Evolutionary conservation across 208 protist species (phyloP), one percentile per base, ranked within the genome.

Genomic region (Phytomonas sp.): DNA sequence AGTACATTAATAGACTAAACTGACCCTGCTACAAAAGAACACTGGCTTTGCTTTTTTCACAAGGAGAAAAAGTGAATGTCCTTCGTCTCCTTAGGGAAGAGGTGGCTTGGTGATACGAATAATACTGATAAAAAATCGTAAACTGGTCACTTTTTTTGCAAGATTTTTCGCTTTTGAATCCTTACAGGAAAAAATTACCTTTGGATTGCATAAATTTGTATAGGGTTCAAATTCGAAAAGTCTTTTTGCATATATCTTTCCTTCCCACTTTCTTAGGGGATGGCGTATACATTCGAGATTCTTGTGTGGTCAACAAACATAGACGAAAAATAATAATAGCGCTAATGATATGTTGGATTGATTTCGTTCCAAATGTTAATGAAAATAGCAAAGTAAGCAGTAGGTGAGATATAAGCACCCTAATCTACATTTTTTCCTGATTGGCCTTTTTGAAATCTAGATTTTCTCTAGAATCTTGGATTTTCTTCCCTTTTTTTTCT

Each of bases 381-480:
- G 33, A 59, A 29, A 61, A 70, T 19, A 70, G n/a, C 31, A 67
- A 74, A n/a, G 16, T 16, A 36, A 63, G 42, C 4, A 63, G 42
- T 12, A 8, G 23, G 40, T 52, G 40, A 67, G 62, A 60, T 59
- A 19, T 66, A 34, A 30, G 60, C 64, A 16, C 32, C 32, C 16
- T 42, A 29, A n/a, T 68, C 42, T 40, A 29, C 42, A 31, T 64
- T 29, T 67, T 69, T 42, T 31, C 49, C 23, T 42, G 10, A 31
- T 61, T 49, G 59, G 26, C 29, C 32, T 70, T 52, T 60, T 71
- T 60, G 52, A 31, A 36, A 36, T 49, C 32, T 36, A 42, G 10
- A 30, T 40, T 73, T n/a, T 30, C 63, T 60, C 34, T 66, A 49
- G 52, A 26, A 56, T 66, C 68, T 67, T 56, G 45, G 19, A 36